A percentile compares a stretch with the other conserved stretches of the same genome.
Conservation (phyloP, 169 alveolate species). For the Plasmodium inui region DNA sequence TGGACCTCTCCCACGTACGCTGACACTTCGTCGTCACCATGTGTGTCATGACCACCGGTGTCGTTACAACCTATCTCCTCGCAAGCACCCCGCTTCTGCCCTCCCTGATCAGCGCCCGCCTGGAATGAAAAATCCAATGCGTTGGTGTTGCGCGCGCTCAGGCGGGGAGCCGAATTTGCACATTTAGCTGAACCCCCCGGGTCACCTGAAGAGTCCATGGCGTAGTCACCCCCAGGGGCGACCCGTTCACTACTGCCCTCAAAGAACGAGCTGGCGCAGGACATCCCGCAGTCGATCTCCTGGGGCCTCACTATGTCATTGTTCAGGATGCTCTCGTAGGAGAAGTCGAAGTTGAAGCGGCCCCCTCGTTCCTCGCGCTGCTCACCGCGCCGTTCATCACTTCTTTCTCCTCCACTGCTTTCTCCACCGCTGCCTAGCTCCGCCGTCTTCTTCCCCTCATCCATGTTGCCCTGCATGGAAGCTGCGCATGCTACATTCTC, state of each 20-base stretch:
- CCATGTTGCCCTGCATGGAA: not conserved
- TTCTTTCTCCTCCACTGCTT: not conserved
- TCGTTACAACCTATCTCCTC: too few species aligned
- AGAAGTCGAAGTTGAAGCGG: conserved; percentile 17
- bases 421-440: not conserved
- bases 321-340: conserved; percentile 44
- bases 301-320: conserved; percentile 66
- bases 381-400: too few species aligned
- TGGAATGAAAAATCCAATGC: not conserved
- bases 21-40: too few species aligned
- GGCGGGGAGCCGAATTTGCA: not conserved
- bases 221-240: not conserved
- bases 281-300: conserved; percentile 72
- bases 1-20: not conserved
- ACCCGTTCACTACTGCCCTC: conserved; percentile 19
- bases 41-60: too few species aligned
- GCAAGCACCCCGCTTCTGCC: not conserved
- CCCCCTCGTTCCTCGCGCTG: not conserved
- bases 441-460: not conserved
- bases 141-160: not conserved
- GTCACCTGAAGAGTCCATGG: not conserved
- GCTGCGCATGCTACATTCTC: not conserved
- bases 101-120: not conserved
- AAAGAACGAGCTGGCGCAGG: conserved; percentile 47
- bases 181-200: not conserved